Base-by-base conservation (phyloP, 306 rosid species). In the Prunus mume region DNA sequence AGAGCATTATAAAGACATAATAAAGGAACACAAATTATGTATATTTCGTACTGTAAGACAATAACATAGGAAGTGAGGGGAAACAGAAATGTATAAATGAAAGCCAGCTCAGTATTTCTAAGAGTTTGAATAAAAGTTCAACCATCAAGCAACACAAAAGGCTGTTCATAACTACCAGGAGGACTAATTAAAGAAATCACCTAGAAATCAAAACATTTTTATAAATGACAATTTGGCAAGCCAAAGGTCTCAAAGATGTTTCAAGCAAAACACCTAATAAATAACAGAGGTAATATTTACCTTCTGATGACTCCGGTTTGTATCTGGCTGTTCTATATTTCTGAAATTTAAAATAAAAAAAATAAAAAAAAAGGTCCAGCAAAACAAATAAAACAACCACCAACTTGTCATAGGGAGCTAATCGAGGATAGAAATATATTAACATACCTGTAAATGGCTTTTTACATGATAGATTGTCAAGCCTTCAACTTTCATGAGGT, bases 401-500 rank as follows among this genome's bases (percentile, higher is more conserved):
- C 49, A 66, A 47, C 65, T 71, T 68, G 77, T 71, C 14, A 38
- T 57, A 68, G 45, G 60, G 82, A 76, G 62, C 45, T 11, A 25
- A 45, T 54, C 9, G 9, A 69, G 32, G 45, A 82, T 58, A 62
- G 60, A 69, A 65, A 50, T n/a, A 17, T 24, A 78, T 50, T 57
- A 50, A 45, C 2, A 67, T 80, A 92, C 98, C 91, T 94, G 98
- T 30, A 94, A 86, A 86, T 94, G 98, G 81, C 98, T 94, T 89
- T 94, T 94, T 27, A 94, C 96, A 78, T 94, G 98, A 88, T 94
- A 94, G 70, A 94, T 94, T 55, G 98, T 94, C 82, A 94, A 93
- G 79, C 93, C 87, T 20, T 91, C 92, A 68, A 89, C 95, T 77
- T 90, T 94, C 98, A 94, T 92, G 58, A 81, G 82, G 77, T 84